Evolutionary conservation across 768 basidiomycete species (phyloP).

Genomic region (Cystofilobasidium macerans): DNA sequence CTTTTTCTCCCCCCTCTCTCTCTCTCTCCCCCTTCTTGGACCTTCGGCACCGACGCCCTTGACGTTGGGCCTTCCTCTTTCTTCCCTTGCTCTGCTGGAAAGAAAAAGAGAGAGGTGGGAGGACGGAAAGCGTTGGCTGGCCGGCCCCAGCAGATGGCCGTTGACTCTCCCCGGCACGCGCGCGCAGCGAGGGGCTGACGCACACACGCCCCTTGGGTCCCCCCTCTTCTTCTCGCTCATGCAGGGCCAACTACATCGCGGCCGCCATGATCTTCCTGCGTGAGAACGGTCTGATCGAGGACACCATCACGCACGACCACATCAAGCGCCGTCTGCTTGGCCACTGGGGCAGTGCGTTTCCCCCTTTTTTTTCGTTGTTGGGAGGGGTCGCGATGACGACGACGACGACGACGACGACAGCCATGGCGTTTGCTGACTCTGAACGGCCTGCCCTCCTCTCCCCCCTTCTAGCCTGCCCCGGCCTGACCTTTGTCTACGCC

Average conservation of each 20-base stretch:
- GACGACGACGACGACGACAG: neutral
- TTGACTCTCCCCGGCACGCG: neutral
- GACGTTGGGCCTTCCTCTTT: no score
- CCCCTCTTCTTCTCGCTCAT: neutral
- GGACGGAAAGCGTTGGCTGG: no score
- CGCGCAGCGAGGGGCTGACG: no score
- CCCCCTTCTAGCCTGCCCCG: constrained; percentile 47
- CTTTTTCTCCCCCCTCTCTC: neutral
- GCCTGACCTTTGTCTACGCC: constrained; percentile 58
- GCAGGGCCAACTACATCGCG: constrained; percentile 33
- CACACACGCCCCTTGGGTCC: no score
- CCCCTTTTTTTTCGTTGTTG: neutral
- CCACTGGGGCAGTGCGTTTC: constrained; percentile 54
- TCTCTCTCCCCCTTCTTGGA: neutral
- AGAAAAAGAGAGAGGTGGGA: no score
- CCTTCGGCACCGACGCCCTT: no score
- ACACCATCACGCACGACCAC: constrained; percentile 49
- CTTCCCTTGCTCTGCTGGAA: no score
- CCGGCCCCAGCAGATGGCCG: no score
- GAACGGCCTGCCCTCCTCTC: neutral
- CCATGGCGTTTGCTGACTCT: neutral
- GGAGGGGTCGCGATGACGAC: neutral
- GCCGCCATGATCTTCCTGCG: constrained; percentile 77
- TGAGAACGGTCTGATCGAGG: constrained; percentile 56
- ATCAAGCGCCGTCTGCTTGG: constrained; percentile 73